Conservation (phyloP, 768 basidiomycete species). For the Aureoboletus auriporus region DNA sequence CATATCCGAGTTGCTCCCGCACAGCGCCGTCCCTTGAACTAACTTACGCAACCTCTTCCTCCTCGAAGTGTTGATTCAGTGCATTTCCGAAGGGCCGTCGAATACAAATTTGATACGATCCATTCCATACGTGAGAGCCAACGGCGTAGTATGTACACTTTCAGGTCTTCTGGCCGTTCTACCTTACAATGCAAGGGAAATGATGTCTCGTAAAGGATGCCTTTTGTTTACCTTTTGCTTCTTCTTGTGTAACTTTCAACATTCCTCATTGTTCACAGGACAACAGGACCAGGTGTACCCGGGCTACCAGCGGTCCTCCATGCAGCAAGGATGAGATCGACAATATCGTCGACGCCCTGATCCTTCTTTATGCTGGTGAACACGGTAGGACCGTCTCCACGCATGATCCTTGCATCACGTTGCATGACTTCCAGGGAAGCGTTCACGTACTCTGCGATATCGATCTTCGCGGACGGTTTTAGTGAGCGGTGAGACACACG, state of each 20-base stretch:
- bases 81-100: neutral
- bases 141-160: neutral
- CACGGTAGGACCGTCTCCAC: constrained; percentile 89
- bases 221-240: neutral
- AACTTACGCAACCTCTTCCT: neutral
- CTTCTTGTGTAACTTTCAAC: no score
- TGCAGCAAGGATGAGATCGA: constrained; percentile 78
- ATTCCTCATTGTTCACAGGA: constrained; percentile 10
- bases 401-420: constrained; percentile 89
- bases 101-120: no score
- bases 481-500: neutral
- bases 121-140: constrained; percentile 8
- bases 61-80: neutral
- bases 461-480: constrained; percentile 54
- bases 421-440: constrained; percentile 95
- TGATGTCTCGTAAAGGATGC: constrained; percentile 5
- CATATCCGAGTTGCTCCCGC: neutral
- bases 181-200: neutral
- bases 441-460: constrained; percentile 88
- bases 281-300: constrained; percentile 44
- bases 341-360: constrained; percentile 78
- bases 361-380: constrained; percentile 81
- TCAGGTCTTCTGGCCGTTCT: constrained; percentile 5
- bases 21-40: constrained; percentile 6
- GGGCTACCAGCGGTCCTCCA: constrained; percentile 83